phyloP scores from a whole-genome alignment of 2,329 filamentous ascomycete genomes.

The Sclerotinia subarctica region DNA sequence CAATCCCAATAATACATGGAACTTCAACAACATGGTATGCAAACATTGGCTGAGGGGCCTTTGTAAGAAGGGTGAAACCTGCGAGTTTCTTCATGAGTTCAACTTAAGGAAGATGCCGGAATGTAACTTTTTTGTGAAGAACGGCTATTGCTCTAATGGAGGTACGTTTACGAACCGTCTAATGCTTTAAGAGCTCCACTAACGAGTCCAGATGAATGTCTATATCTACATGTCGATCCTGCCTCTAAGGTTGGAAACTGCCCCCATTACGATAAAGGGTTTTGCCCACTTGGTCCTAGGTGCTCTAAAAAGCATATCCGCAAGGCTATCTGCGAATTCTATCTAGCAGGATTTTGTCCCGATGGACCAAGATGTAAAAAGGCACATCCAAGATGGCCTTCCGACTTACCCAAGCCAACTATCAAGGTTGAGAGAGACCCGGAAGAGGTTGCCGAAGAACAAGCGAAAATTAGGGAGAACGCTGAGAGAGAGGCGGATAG shows the following conservation, averaged over 20 bases:
- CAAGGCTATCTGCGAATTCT: slow-evolving; percentile 76
- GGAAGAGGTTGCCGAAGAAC: slow-evolving; percentile 56
- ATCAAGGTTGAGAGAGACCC: slow-evolving; percentile 63
- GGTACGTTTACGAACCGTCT: slow-evolving; percentile 28
- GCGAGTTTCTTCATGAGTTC: slow-evolving; percentile 98
- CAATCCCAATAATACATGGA: slow-evolving; percentile 42
- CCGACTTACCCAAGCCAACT: slow-evolving; percentile 70
- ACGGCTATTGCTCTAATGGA: slow-evolving; percentile 92
- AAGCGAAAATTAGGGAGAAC: slow-evolving; percentile 52
- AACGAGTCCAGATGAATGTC: slow-evolving; percentile 68
- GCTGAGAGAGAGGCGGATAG: slow-evolving; percentile 51
- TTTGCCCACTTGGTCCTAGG: slow-evolving; percentile 83
- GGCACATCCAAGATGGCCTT: slow-evolving; percentile 75
- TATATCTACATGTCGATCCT: slow-evolving; percentile 87
- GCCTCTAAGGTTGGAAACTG: slow-evolving; percentile 75
- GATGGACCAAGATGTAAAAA: slow-evolving; percentile 73
- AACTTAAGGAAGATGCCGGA: slow-evolving; percentile 98
- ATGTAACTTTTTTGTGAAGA: slow-evolving; percentile 92
- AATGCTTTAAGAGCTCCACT: slow-evolving; percentile 13
- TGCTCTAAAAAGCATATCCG: slow-evolving; percentile 89
- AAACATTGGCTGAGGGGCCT: slow-evolving; percentile 98
- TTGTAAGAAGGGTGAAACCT: slow-evolving; percentile 95
- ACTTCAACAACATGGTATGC: slow-evolving; percentile 83
- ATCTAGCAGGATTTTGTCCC: slow-evolving; percentile 91
- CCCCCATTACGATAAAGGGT: slow-evolving; percentile 90